A percentile compares a stretch with the other conserved stretches of the same genome.
phyloP scores from a whole-genome alignment of 2,329 filamentous ascomycete genomes.

The Talaromyces verruculosus region DNA sequence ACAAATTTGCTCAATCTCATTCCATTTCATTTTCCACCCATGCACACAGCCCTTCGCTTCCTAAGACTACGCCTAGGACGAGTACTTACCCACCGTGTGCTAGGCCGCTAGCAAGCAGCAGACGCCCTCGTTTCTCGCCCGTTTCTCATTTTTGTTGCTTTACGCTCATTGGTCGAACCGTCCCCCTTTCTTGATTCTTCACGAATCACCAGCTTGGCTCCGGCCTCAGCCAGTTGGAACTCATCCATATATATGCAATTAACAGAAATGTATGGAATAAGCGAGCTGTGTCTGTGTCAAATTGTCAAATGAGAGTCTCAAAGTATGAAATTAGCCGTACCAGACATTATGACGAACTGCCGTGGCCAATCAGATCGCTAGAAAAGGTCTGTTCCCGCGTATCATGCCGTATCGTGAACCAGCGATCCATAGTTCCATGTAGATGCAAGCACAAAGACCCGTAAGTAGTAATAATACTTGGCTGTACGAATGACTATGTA shows the following conservation, averaged over 20 bases:
- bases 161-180: not conserved
- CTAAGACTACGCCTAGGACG: not conserved
- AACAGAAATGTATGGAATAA: not conserved
- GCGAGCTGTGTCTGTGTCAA: not conserved
- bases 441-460: not conserved
- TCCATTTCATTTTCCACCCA: not conserved
- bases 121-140: too few species aligned
- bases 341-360: not conserved
- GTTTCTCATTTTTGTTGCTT: not conserved
- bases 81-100: not conserved
- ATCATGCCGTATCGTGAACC: not conserved
- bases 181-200: constrained; percentile 3
- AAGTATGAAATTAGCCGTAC: not conserved
- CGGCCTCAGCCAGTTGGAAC: not conserved
- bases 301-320: not conserved
- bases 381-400: not conserved
- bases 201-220: not conserved
- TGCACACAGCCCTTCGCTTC: not conserved
- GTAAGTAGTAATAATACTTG: not conserved
- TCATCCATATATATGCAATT: not conserved
- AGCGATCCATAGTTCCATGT: not conserved
- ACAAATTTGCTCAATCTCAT: not conserved
- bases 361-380: not conserved
- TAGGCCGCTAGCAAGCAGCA: not conserved
- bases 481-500: not conserved